These are phyloP conservation scores for Dictyostelium intermedium DNA, from an alignment of 78 protist species.

Conservation along the genomic window DNA sequence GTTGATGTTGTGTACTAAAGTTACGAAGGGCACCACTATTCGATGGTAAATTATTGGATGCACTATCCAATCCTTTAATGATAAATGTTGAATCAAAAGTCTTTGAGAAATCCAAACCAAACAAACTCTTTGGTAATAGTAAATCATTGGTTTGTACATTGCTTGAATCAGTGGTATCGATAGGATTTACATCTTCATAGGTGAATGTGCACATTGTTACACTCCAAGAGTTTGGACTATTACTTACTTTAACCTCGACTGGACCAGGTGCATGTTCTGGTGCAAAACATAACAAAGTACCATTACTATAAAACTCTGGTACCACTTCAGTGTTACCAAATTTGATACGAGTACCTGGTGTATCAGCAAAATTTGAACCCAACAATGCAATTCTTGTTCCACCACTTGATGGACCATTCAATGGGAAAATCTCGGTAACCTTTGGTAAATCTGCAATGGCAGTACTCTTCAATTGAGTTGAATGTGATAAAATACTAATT, in stretches of 20 bases:
- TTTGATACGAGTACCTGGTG: constrained; percentile 73
- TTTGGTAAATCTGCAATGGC: constrained; percentile 60
- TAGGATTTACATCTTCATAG: constrained; percentile 23
- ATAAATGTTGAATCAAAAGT: constrained; percentile 20
- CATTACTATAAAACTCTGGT: constrained; percentile 71
- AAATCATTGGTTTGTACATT: background rate
- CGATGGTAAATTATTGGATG: background rate
- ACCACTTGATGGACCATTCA: constrained; percentile 76
- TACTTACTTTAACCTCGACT: constrained; percentile 73
- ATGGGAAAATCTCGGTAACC: constrained; percentile 74
- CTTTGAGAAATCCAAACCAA: constrained; percentile 49
- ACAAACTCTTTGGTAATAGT: constrained; percentile 12
- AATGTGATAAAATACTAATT: constrained; percentile 79
- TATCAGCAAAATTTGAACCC: constrained; percentile 83
- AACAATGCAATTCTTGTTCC: constrained; percentile 83
- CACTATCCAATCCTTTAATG: constrained; percentile 9
- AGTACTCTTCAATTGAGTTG: constrained; percentile 75
- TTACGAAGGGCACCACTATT: background rate
- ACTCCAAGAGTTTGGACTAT: constrained; percentile 67
- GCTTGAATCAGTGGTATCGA: background rate
- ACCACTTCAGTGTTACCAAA: constrained; percentile 77
- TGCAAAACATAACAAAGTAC: constrained; percentile 74
- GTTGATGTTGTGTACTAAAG: background rate
- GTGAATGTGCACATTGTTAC: constrained; percentile 26
- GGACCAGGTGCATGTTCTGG: constrained; percentile 83